Evolutionary conservation across 2,329 filamentous ascomycete species (phyloP), one percentile per base, ranked within the genome.

Genomic region (Claviceps quebecensis): DNA sequence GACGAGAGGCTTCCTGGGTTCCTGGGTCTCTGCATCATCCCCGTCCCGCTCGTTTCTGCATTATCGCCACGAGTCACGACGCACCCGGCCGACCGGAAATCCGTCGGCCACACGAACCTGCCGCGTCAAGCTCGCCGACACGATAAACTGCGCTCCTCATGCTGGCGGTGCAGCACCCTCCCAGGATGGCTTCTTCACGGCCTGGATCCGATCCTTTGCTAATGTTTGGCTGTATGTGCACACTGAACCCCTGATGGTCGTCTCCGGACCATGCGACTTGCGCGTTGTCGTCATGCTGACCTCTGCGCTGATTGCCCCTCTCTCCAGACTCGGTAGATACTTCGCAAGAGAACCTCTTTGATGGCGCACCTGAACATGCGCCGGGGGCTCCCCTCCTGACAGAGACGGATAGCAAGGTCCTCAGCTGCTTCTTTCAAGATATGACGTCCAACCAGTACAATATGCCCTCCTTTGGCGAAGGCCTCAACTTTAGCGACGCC

Each of bases 221-320:
- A 62, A 77, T 79, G 39, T 86, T 86, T 73, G 83, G 82, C 61
- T 86, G 82, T 86, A 74, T 59, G 81, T 76, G 44, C 45, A 26
- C 47, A 37, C 44, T 52, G 29, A 11, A 34, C 29, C 29, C 56
- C 14, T 41, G 19, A 6, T 34, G 13, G 17, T 17, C 19, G n/a
- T 45, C 23, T 11, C 9, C 3, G 16, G 5, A 8, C 16, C 45
- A 37, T 29, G 16, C 39, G 40, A 4, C 19, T 37, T n/a, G 22
- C 19, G 48, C 48, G 29, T 19, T 26, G 40, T 44, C 48, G 13
- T 13, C 17, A 9, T 36, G 19, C 45, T 47, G 34, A 53, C 58
- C 29, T 41, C 53, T 48, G 19, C n/a, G 29, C 37, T 8, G 29
- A 34, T 34, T 34, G 29, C 48, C 36, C 26, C 43, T 36, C 37